Conservation (phyloP, 2,329 filamentous ascomycete species). For the Aplosporella prunicola region DNA sequence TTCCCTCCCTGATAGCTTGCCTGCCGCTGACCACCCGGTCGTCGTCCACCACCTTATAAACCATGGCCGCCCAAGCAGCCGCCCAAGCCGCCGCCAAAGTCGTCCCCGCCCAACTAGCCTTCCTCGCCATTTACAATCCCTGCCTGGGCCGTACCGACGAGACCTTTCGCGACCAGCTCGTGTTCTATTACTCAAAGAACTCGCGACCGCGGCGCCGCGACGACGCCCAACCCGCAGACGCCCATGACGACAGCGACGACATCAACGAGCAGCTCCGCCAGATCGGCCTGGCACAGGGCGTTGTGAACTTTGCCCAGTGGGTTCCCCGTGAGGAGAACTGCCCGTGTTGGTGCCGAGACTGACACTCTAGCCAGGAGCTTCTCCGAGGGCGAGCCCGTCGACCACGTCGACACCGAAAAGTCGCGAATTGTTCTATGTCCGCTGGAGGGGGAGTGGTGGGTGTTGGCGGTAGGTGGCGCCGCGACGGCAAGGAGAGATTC, state of each 20-base stretch:
- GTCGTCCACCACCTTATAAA: background rate
- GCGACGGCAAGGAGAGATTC: too few relatives aligned
- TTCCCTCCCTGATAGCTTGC: too few relatives aligned
- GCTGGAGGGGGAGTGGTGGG: constrained; percentile 89
- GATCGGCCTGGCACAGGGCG: constrained; percentile 92
- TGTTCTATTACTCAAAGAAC: constrained; percentile 70
- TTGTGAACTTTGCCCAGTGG: constrained; percentile 78
- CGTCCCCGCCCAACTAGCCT: constrained; percentile 75
- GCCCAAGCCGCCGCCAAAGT: constrained; percentile 27
- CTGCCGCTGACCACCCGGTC: too few relatives aligned
- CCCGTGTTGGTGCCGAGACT: constrained; percentile 12
- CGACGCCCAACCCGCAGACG: too few relatives aligned
- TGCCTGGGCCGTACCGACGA: constrained; percentile 64
- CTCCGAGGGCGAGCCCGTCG: constrained; percentile 63
- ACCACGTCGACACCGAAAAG: constrained; percentile 86
- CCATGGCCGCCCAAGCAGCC: constrained; percentile 2
- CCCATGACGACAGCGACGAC: constrained; percentile 48
- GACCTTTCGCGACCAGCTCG: constrained; percentile 70
- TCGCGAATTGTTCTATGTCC: constrained; percentile 76
- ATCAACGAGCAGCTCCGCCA: constrained; percentile 82
- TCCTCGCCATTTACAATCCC: constrained; percentile 92
- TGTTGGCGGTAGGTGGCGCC: constrained; percentile 61
- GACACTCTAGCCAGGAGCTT: constrained; percentile 54
- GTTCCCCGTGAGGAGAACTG: too few relatives aligned
- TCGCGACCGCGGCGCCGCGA: constrained; percentile 24